Evolutionary conservation across 495 filamentous ascomycete species (phyloP).

Genomic region (Penicillium simplicissimum): DNA sequence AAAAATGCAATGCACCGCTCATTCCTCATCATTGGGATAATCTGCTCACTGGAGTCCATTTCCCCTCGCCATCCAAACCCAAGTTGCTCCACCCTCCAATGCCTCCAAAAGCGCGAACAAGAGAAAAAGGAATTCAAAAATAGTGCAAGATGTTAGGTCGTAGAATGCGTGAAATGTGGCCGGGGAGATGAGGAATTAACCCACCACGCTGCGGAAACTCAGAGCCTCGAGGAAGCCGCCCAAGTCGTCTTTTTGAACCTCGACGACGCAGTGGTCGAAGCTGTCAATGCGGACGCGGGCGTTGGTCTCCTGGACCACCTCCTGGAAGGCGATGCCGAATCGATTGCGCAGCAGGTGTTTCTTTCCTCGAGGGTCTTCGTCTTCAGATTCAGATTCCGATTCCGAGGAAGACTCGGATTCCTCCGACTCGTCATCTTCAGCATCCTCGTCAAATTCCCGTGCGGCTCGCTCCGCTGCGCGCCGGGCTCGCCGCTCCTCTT

Average conservation of each 20-base stretch:
- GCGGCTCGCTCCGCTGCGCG: constrained; percentile 47
- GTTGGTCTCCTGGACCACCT: constrained; percentile 88
- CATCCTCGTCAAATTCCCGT: constrained; percentile 55
- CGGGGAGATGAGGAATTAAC: constrained; percentile 45
- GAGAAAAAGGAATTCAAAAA: constrained; percentile 6
- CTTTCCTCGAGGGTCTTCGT: constrained; percentile 56
- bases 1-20: constrained; percentile 23
- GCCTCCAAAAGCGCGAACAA: constrained; percentile 18
- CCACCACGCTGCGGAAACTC: constrained; percentile 89
- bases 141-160: constrained; percentile 28
- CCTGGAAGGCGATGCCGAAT: constrained; percentile 94
- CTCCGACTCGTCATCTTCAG: constrained; percentile 59
- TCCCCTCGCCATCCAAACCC: constrained; percentile 9
- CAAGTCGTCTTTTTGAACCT: constrained; percentile 94
- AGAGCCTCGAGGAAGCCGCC: constrained; percentile 87
- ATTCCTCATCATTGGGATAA: constrained; percentile 17
- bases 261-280: constrained; percentile 96
- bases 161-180: constrained; percentile 31
- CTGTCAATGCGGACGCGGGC: constrained; percentile 89
- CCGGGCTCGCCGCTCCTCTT: constrained; percentile 56
- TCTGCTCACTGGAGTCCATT: constrained; percentile 16
- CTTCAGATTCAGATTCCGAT: constrained; percentile 59
- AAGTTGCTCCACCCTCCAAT: constrained; percentile 13
- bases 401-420: constrained; percentile 60
- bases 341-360: constrained; percentile 75